A percentile compares a stretch with the other conserved stretches of the same genome.
Evolutionary conservation across 768 basidiomycete genomes (phyloP).

Genomic region (Trametes punicea): DNA sequence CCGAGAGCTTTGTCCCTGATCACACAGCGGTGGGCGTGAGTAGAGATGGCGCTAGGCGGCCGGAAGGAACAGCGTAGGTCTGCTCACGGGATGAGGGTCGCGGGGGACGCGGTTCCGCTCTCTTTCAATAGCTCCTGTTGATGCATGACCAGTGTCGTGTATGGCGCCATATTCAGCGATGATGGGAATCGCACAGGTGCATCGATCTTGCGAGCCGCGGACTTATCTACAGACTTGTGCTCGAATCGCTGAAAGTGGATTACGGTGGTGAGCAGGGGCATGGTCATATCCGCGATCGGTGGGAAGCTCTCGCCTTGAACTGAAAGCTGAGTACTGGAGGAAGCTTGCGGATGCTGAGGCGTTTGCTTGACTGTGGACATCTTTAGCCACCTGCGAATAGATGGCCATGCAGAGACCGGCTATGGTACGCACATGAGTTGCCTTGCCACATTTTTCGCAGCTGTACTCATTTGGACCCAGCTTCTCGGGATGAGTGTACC

Average conservation of each 20-base stretch:
- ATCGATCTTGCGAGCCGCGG: conserved; percentile 81
- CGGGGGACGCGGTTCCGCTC: conserved; percentile 20
- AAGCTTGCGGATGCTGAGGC: conserved; percentile 78
- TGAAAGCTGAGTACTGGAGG: conserved; percentile 92
- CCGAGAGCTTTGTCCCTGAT: conserved; percentile 41
- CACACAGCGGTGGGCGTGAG: neutral
- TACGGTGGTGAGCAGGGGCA: neutral
- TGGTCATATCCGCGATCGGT: neutral
- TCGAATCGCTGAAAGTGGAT: conserved; percentile 72
- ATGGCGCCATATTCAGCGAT: conserved; percentile 84
- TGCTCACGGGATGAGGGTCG: conserved; percentile 20
- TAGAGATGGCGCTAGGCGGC: neutral
- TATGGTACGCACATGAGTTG: conserved; percentile 49
- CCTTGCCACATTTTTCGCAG: conserved; percentile 77
- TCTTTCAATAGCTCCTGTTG: conserved; percentile 41
- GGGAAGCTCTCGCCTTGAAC: conserved; percentile 65
- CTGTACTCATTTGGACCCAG: conserved; percentile 79
- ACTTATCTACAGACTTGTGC: conserved; percentile 72
- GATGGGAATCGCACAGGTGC: conserved; percentile 78
- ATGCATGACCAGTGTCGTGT: conserved; percentile 63
- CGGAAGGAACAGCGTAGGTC: neutral
- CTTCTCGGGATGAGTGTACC: conserved; percentile 85
- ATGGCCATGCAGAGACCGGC: neutral
- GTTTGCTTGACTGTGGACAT: conserved; percentile 61
- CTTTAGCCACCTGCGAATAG: neutral